Evolutionary conservation across 2,329 filamentous ascomycete species (phyloP).

Genomic region (Metarhizium humberi): DNA sequence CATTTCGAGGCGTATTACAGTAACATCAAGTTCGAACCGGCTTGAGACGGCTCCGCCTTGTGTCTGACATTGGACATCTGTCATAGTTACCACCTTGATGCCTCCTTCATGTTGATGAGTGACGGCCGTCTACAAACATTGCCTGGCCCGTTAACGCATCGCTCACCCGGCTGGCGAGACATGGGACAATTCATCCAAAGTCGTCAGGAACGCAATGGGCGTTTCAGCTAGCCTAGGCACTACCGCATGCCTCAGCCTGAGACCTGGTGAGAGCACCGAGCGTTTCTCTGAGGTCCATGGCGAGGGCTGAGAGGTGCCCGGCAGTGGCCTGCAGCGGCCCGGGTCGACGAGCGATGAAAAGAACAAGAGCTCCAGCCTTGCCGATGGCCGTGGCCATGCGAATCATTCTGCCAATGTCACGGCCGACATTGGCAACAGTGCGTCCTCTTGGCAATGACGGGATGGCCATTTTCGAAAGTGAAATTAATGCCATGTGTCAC

Average conservation of each 20-base stretch:
- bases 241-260: slow-evolving; percentile 24
- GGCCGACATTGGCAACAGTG: too few relatives aligned
- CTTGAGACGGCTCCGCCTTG: too few relatives aligned
- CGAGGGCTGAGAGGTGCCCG: slow-evolving; percentile 12
- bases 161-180: slow-evolving; percentile 20
- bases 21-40: too few relatives aligned
- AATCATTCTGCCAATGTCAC: too few relatives aligned
- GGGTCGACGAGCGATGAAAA: slow-evolving; percentile 19
- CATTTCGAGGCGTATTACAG: too few relatives aligned
- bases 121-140: slow-evolving; percentile 22
- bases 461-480: too few relatives aligned
- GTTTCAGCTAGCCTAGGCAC: slow-evolving; percentile 23
- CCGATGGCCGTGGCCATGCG: too few relatives aligned
- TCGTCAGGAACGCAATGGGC: slow-evolving; percentile 1
- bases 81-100: background rate
- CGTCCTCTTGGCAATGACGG: too few relatives aligned
- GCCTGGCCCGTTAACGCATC: slow-evolving; percentile 23
- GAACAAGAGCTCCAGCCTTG: too few relatives aligned
- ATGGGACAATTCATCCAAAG: slow-evolving; percentile 21
- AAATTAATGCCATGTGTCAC: too few relatives aligned
- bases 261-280: slow-evolving; percentile 21
- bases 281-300: background rate
- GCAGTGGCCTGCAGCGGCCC: slow-evolving; percentile 15
- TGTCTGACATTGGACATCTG: too few relatives aligned
- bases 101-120: slow-evolving; percentile 17